Conservation (phyloP, 495 filamentous ascomycete genomes). For the Clavariopsis aquatica region DNA sequence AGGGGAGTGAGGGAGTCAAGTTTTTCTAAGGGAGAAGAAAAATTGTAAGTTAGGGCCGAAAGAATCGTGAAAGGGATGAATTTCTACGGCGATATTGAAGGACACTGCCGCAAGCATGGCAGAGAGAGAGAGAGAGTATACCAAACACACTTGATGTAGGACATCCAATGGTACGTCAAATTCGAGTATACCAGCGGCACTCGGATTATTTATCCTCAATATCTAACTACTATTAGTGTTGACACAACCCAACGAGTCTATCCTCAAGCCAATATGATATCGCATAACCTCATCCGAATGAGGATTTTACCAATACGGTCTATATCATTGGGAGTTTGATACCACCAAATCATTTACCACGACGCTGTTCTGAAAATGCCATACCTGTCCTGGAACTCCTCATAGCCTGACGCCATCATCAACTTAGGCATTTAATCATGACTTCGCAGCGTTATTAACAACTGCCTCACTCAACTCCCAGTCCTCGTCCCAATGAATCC, state of each 20-base stretch:
- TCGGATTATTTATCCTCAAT: background rate
- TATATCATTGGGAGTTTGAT: background rate
- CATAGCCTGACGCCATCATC: background rate
- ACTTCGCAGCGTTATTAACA: conserved; percentile 8
- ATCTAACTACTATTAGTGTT: too few relatives aligned
- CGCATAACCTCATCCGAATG: background rate
- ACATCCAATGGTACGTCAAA: too few relatives aligned
- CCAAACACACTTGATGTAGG: too few relatives aligned
- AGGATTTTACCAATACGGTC: background rate
- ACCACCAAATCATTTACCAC: conserved; percentile 8
- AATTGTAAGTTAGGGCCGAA: background rate
- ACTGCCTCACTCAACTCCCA: conserved; percentile 52
- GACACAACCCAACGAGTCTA: too few relatives aligned
- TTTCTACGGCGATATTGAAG: background rate
- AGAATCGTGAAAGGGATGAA: background rate
- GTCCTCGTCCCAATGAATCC: conserved; percentile 61
- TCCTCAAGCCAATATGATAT: too few relatives aligned
- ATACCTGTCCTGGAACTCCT: conserved; percentile 3
- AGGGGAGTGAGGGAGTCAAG: conserved; percentile 88
- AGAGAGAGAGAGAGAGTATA: too few relatives aligned
- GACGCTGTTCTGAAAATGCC: conserved; percentile 16
- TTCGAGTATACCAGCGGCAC: background rate
- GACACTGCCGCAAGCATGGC: too few relatives aligned
- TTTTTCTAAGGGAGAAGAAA: conserved; percentile 69
- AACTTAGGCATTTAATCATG: conserved; percentile 9